Conservation (phyloP, 2,329 filamentous ascomycete species). For the Diaporthe amygdali region DNA sequence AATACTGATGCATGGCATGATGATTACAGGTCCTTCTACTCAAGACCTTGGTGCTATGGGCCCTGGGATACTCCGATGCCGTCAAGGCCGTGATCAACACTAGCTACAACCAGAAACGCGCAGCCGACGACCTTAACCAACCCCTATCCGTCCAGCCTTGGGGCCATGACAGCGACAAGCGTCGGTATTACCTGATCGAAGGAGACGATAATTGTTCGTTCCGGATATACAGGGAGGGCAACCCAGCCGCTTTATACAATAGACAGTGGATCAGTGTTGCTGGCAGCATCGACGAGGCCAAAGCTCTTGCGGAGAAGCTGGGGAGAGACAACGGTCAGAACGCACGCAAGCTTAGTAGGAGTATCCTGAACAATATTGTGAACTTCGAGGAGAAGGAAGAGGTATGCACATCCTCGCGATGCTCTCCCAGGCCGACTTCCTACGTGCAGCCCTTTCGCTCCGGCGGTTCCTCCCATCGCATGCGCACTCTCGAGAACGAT, state of each 20-base stretch:
- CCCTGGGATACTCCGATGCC: conserved; percentile 84
- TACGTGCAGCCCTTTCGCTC: not conserved
- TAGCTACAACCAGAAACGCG: conserved; percentile 85
- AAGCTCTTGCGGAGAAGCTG: conserved; percentile 76
- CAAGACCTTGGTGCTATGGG: conserved; percentile 85
- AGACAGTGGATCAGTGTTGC: conserved; percentile 93
- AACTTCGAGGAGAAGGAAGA: conserved; percentile 94
- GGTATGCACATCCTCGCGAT: not conserved
- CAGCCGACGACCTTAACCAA: conserved; percentile 81
- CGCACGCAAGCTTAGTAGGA: conserved; percentile 77
- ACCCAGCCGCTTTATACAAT: conserved; percentile 72
- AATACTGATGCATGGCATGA: conserved; percentile 29
- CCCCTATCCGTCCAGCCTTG: conserved; percentile 81
- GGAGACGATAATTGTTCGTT: conserved; percentile 94
- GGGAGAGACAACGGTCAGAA: conserved; percentile 80
- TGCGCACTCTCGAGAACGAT: not conserved
- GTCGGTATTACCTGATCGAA: conserved; percentile 92
- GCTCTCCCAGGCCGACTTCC: not conserved
- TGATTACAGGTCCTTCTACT: conserved; percentile 75
- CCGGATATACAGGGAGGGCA: conserved; percentile 91
- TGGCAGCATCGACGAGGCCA: conserved; percentile 86
- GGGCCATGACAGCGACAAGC: conserved; percentile 84
- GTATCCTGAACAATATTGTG: conserved; percentile 80
- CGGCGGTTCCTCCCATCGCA: not conserved
- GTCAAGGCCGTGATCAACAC: conserved; percentile 83